Conservation (phyloP, 73 alveolate genomes). For the Stentor coeruleus region DNA sequence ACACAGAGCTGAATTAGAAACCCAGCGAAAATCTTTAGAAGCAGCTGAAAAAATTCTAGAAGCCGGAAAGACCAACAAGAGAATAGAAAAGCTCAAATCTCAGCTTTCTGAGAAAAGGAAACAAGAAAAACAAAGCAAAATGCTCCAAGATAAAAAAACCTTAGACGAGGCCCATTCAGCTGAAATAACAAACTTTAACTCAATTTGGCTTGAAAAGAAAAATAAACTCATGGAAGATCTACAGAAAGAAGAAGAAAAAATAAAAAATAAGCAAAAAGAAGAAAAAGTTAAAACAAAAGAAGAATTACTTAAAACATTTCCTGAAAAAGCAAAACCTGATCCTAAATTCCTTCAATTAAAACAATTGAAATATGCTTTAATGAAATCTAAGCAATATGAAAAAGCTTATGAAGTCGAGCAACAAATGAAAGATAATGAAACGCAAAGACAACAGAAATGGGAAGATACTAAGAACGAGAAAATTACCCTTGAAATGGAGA, state of each 20-base stretch:
- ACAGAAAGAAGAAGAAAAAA: neutral
- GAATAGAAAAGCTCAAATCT: neutral
- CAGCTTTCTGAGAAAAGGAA: no score
- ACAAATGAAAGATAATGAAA: neutral
- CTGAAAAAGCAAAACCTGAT: constrained; percentile 1
- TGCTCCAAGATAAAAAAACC: neutral
- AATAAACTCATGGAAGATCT: neutral
- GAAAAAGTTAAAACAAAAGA: neutral
- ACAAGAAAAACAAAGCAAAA: neutral
- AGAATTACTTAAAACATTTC: no score
- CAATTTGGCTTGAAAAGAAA: neutral
- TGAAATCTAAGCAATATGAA: neutral
- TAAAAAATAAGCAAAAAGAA: neutral
- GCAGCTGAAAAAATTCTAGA: neutral
- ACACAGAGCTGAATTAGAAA: neutral
- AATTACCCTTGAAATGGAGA: neutral
- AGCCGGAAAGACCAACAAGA: neutral
- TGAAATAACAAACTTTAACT: neutral
- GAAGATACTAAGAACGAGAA: neutral
- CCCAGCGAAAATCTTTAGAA: neutral
- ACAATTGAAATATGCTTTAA: neutral
- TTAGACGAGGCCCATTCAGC: neutral
- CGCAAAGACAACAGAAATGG: neutral
- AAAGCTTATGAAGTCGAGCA: neutral
- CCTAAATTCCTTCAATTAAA: neutral